Conservation (phyloP, 2,329 filamentous ascomycete genomes). For the Blastomyces emzantsi region DNA sequence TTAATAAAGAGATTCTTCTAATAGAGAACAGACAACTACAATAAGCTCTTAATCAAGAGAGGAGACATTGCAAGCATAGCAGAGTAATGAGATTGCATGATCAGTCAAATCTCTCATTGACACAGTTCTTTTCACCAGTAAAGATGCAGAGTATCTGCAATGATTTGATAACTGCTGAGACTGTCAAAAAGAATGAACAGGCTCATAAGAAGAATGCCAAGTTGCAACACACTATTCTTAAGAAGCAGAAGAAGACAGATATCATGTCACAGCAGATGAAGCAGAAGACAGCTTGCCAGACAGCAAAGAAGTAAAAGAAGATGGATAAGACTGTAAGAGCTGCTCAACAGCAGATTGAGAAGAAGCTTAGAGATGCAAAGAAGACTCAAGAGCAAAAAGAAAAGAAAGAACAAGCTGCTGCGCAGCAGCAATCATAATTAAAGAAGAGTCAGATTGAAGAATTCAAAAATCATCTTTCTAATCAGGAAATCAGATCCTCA, state of each 20-base stretch:
- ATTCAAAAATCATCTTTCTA: neutral
- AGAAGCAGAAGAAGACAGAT: neutral
- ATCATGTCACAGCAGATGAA: neutral
- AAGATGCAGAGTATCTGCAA: neutral
- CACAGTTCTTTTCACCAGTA: slow-evolving; percentile 10
- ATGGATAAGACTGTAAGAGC: neutral
- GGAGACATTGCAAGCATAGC: neutral
- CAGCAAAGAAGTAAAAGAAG: neutral
- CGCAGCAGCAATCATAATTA: neutral
- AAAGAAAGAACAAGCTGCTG: neutral
- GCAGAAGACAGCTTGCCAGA: neutral
- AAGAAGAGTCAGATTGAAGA: neutral
- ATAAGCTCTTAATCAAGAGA: neutral
- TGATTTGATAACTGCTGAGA: neutral
- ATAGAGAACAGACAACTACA: no score
- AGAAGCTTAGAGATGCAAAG: neutral
- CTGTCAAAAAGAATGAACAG: slow-evolving; percentile 1
- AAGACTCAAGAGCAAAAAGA: neutral
- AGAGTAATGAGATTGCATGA: slow-evolving; percentile 3
- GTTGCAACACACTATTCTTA: slow-evolving; percentile 6
- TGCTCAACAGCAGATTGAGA: neutral
- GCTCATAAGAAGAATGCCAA: neutral
- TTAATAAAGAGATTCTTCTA: neutral
- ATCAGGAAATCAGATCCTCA: neutral
- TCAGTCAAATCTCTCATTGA: neutral